These are phyloP conservation scores for Kluyveromyces dobzhanskii DNA, from an alignment of 805 yeast species.

Conservation along the genomic window DNA sequence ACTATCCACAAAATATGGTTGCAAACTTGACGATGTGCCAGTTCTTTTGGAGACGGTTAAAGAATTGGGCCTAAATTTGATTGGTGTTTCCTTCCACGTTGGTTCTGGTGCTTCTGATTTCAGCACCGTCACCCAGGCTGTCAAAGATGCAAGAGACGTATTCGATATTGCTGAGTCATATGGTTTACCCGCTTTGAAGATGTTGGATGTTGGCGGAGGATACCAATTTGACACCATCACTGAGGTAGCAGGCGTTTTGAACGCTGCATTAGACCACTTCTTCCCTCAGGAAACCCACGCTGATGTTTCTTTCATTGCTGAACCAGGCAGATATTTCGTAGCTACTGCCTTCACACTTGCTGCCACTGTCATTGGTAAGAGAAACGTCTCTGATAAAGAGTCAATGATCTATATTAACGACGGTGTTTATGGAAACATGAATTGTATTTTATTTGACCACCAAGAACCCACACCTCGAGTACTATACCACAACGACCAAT, in stretches of 20 bases:
- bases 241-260: conserved; percentile 49
- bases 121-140: conserved; percentile 57
- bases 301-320: conserved; percentile 61
- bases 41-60: conserved; percentile 53
- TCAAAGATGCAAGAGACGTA: conserved; percentile 57
- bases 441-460: conserved; percentile 89
- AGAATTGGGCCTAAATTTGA: conserved; percentile 52
- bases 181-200: conserved; percentile 34
- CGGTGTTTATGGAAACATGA: conserved; percentile 93
- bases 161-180: conserved; percentile 54
- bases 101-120: conserved; percentile 89
- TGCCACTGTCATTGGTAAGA: conserved; percentile 75
- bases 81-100: conserved; percentile 90
- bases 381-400: conserved; percentile 34
- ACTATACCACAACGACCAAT: conserved; percentile 45
- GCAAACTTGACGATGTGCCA: conserved; percentile 47
- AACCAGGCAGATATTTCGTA: conserved; percentile 88
- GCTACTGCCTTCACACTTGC: conserved; percentile 82
- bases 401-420: conserved; percentile 86
- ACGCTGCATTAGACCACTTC: conserved; percentile 42
- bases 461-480: conserved; percentile 69
- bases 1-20: conserved; percentile 84
- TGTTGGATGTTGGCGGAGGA: conserved; percentile 92
- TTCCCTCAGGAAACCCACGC: conserved; percentile 42
- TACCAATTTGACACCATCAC: conserved; percentile 59